Base-by-base conservation (phyloP, 768 basidiomycete genomes). In the Lactarius indigo region DNA sequence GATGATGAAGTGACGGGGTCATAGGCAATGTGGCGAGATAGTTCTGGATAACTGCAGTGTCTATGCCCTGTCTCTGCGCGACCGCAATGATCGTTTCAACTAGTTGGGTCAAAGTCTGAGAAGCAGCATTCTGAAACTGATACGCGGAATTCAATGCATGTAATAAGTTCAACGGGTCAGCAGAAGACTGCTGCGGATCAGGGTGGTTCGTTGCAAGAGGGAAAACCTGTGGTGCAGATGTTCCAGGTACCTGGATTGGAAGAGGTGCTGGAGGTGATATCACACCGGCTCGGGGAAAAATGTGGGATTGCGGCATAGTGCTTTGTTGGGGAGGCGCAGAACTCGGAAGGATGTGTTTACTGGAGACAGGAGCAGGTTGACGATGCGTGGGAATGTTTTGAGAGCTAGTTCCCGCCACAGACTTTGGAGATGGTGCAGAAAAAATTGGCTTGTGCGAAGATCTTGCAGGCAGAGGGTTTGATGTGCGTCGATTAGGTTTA, bases 81-180 rank as follows among this genome's bases (percentile, higher is more conserved):
- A 69, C 69, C 15, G 66, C 63, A 31, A 69, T 68, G 23, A 68
- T 56, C 7, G 69, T 69, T 57, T 69, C 69, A 23, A 69, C 59
- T 17, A 69, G 47, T 26, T 44, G 67, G 5, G 69, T 64, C 54
- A 69, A 57, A 26, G 62, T 61, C 52, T 64, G 59, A 57, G 59
- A 47, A 17, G 65, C 54, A 35, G 56, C 62, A 13, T 47, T 58
- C 30, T 68, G 62, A 12, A 57, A 47, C 55, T 68, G 65, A 54
- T 64, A 61, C 35, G 64, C 65, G 12, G 37, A 59, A 41, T 52
- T 61, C 30, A 66, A 54, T 42, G 57, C 65, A 28, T 66, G 60
- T 12, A 68, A 35, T 26, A 68, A 42, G 41, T 61, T 58, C 26
- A 30, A 18, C 56, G 58, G 35, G 15, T 55, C 60, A 1, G 54